A percentile compares a stretch with the other conserved stretches of the same genome.
phyloP scores from a whole-genome alignment of 2,329 filamentous ascomycete genomes.

The Thermothelomyces thermophilus region DNA sequence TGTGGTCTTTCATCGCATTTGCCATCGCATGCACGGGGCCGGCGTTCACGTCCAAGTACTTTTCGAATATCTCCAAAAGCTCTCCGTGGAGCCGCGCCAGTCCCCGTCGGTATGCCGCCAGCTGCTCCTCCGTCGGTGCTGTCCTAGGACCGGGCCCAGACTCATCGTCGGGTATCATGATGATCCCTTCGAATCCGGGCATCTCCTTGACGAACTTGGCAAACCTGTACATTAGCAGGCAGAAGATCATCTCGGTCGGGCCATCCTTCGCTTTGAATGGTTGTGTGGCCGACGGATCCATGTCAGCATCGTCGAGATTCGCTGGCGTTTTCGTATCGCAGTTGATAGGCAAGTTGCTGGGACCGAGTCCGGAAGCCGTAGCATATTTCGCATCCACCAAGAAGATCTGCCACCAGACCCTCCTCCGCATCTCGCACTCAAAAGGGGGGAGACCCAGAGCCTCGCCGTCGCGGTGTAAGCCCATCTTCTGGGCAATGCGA shows the following conservation, averaged over 20 bases:
- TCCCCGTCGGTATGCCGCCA: conserved; percentile 38
- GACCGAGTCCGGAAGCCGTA: conserved; percentile 50
- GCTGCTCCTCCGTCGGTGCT: conserved; percentile 27
- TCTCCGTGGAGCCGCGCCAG: conserved; percentile 38
- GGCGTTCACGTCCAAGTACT: conserved; percentile 45
- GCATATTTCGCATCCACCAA: conserved; percentile 52
- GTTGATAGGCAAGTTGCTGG: conserved; percentile 43
- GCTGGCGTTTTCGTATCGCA: conserved; percentile 52
- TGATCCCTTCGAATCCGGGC: conserved; percentile 43
- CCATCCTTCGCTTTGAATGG: conserved; percentile 47
- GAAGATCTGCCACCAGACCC: conserved; percentile 61
- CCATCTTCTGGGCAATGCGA: conserved; percentile 61
- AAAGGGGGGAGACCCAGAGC: conserved; percentile 51
- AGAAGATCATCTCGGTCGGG: conserved; percentile 56
- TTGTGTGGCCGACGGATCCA: conserved; percentile 47
- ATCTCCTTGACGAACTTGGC: conserved; percentile 44
- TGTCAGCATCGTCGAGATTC: conserved; percentile 54
- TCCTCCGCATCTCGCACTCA: conserved; percentile 60
- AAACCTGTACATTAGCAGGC: conserved; percentile 44
- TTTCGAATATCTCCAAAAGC: conserved; percentile 41
- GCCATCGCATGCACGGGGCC: conserved; percentile 48
- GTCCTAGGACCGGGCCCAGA: conserved; percentile 23
- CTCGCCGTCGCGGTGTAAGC: conserved; percentile 57
- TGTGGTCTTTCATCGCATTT: conserved; percentile 39
- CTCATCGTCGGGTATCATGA: conserved; percentile 39